Conservation (phyloP, 192 early-diverging fungal genomes). For the Coemansia sp. region DNA sequence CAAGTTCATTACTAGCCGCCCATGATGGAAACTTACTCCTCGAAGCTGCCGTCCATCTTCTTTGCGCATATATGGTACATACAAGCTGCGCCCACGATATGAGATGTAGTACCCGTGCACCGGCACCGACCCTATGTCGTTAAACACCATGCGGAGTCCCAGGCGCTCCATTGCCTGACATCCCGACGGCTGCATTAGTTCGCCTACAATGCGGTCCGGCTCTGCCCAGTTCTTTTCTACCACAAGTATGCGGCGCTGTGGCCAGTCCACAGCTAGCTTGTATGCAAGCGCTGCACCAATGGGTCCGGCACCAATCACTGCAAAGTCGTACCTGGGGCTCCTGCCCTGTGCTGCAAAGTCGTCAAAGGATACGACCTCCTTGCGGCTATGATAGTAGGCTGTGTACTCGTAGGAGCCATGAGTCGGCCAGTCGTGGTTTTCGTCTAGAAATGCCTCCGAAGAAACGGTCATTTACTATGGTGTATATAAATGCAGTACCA, state of each 20-base stretch:
- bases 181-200: conserved; percentile 94
- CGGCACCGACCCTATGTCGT: conserved; percentile 81
- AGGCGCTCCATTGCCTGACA: conserved; percentile 74
- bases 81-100: conserved; percentile 58
- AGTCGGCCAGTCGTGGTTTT: conserved; percentile 44
- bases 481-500: no score
- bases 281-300: conserved; percentile 84
- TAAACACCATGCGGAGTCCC: conserved; percentile 69
- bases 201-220: conserved; percentile 97
- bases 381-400: conserved; percentile 22
- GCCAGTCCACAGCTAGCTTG: conserved; percentile 69
- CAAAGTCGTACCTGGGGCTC: conserved; percentile 63
- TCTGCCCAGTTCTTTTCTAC: conserved; percentile 86
- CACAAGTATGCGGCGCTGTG: conserved; percentile 55
- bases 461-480: conserved; percentile 19
- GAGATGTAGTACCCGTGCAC: conserved; percentile 87
- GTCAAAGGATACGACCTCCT: conserved; percentile 8
- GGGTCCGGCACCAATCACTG: conserved; percentile 91
- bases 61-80: conserved; percentile 69
- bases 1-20: conserved; percentile 85
- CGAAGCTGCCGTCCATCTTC: conserved; percentile 49
- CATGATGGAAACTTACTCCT: conserved; percentile 91
- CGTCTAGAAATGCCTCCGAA: conserved; percentile 15
- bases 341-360: background rate
- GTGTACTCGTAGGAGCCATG: conserved; percentile 38